Conservation (phyloP, 106 monocot genomes). For the Acorus calamus region DNA sequence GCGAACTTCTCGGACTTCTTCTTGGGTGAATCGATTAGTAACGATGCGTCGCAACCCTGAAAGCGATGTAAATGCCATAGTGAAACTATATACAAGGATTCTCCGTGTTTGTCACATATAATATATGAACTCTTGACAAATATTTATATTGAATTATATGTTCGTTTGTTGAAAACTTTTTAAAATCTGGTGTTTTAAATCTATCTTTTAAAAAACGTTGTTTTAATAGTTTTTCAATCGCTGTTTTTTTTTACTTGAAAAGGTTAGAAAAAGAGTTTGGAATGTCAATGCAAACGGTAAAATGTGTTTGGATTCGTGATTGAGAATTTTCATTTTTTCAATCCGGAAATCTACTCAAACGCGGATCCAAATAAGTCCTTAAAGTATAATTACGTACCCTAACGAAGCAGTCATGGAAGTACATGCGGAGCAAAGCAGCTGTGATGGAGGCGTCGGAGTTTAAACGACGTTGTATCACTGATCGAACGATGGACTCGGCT, state of each 20-base stretch:
- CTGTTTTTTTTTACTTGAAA: not conserved
- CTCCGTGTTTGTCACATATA: no score
- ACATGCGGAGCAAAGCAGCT: slow-evolving; percentile 28
- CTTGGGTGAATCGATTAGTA: slow-evolving; percentile 26
- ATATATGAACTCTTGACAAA: no score
- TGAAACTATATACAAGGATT: no score
- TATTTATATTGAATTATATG: no score
- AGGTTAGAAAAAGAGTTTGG: no score
- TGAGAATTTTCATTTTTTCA: no score
- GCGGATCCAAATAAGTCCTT: not conserved
- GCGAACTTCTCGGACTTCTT: slow-evolving; percentile 25
- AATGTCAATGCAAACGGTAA: no score
- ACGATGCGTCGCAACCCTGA: slow-evolving; percentile 43
- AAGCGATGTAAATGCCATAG: not conserved
- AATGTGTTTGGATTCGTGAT: no score
- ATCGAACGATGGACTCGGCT: slow-evolving; percentile 22
- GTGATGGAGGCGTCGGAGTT: slow-evolving; percentile 7
- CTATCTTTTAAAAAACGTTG: not conserved
- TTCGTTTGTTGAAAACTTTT: no score
- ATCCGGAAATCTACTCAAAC: not conserved
- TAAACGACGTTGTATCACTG: slow-evolving; percentile 8
- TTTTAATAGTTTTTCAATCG: not conserved
- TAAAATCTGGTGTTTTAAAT: no score
- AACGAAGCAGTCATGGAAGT: slow-evolving; percentile 53
- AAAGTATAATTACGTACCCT: slow-evolving; percentile 3